Conservation (phyloP, 2,329 filamentous ascomycete genomes). For the Paracorniculantispora psalliotae region DNA sequence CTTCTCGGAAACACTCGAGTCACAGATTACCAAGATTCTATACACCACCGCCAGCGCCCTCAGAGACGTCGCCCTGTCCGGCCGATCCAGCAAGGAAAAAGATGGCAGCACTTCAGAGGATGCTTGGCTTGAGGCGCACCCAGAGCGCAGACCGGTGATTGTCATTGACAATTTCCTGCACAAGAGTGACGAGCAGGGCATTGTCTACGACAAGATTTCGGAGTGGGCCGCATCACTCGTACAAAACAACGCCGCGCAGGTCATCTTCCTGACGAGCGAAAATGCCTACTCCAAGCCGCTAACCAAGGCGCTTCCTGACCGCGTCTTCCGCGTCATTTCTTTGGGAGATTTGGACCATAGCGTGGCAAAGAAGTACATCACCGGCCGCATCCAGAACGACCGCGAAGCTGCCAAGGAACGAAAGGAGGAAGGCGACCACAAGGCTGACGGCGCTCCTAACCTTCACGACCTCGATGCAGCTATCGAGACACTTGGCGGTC, state of each 20-base stretch:
- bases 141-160: constrained; percentile 75
- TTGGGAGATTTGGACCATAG: constrained; percentile 82
- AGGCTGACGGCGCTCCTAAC: constrained; percentile 32
- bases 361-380: constrained; percentile 84
- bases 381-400: constrained; percentile 66
- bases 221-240: constrained; percentile 88
- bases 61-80: constrained; percentile 68
- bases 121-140: constrained; percentile 84
- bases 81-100: constrained; percentile 65
- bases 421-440: constrained; percentile 23
- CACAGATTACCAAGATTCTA: constrained; percentile 83
- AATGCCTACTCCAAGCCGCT: constrained; percentile 83
- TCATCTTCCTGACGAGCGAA: constrained; percentile 90
- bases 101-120: constrained; percentile 72
- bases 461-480: constrained; percentile 72
- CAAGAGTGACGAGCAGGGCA: constrained; percentile 59
- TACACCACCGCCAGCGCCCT: constrained; percentile 77
- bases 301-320: constrained; percentile 80
- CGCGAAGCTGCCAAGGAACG: constrained; percentile 25
- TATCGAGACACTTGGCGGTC: constrained; percentile 78
- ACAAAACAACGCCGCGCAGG: constrained; percentile 83
- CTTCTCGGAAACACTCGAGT: constrained; percentile 88
- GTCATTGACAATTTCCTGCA: constrained; percentile 90
- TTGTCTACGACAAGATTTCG: constrained; percentile 74
- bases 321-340: constrained; percentile 81